Evolutionary conservation across 148 eudicot species (phyloP), one percentile per base, ranked within the genome.

Genomic region (Vaccinium myrtillus): DNA sequence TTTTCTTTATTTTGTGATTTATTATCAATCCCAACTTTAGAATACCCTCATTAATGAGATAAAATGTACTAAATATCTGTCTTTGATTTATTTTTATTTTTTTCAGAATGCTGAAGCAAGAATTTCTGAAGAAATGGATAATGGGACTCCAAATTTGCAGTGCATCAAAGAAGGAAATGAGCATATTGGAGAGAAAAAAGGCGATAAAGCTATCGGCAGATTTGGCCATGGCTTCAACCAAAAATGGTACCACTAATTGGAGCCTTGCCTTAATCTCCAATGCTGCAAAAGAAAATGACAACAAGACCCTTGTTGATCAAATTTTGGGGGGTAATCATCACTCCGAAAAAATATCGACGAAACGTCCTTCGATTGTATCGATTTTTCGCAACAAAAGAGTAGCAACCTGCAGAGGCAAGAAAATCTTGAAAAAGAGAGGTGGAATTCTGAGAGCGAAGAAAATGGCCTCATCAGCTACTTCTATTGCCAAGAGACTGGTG

Each of bases 201-300:
- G 96, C 90, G 46, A 92, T 95, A 75, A 93, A 95, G 81, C 82
- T 92, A 59, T 90, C 96, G 9, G 93, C 98, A 7, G 93, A 93
- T 63, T 75, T 93, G 59, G 98, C 98, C 81, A 91, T 94, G 87
- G 98, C 96, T 69, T 93, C 95, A 30, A 90, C 94, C 53, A 84
- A 87, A 88, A 87, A 83, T 18, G 54, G 75, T 2, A 65, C 84
- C 25, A 81, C 91, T 30, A 71, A 25, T 19, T 94, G 98, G 98
- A 92, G 94, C 27, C 91, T 78, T 32, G 91, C 95, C 85, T 69
- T 94, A 80, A 89, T 92, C 56, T 39, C 89, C 36, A 83, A 87
- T 23, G 91, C 92, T 43, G 58, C 87, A 10, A 86, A 80, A 59
- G 87, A 89, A n/a, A 56, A 30, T 15, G 69, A 83, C 5, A 83